phyloP scores from a whole-genome alignment of 202 grass and related monocot genomes.

The Eragrostis tef region DNA sequence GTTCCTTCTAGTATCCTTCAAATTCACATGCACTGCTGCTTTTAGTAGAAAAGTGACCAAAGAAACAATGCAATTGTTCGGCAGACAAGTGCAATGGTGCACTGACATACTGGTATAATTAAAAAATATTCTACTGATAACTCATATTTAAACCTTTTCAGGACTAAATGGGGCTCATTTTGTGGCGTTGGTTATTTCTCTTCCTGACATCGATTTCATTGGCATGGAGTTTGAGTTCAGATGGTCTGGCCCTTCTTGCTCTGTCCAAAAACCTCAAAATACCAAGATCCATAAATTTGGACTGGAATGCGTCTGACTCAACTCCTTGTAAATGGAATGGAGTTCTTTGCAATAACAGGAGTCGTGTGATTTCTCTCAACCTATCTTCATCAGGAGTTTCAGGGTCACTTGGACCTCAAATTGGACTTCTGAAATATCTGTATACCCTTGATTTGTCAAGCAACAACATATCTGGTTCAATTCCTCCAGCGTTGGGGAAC shows the following conservation, averaged over 20 bases:
- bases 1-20: too few species aligned
- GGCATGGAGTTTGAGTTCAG: conserved; percentile 61
- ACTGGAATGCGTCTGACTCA: conserved; percentile 61
- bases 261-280: conserved; percentile 64
- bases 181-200: conserved; percentile 44
- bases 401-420: conserved; percentile 61
- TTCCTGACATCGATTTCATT: conserved; percentile 46
- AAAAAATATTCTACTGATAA: neutral
- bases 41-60: too few species aligned
- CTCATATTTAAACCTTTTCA: conserved; percentile 29
- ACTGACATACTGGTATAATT: neutral
- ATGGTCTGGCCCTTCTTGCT: conserved; percentile 64
- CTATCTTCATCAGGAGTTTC: conserved; percentile 51
- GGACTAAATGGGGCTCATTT: conserved; percentile 46
- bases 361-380: conserved; percentile 54
- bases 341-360: conserved; percentile 51
- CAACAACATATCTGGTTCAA: conserved; percentile 65
- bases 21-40: too few species aligned
- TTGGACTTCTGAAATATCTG: conserved; percentile 55
- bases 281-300: conserved; percentile 47
- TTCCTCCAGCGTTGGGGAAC: conserved; percentile 66
- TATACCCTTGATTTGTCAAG: conserved; percentile 8
- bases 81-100: neutral
- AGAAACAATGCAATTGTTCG: too few species aligned
- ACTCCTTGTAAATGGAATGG: conserved; percentile 79